These are phyloP conservation scores for Pilobolus umbonatus DNA, from an alignment of 192 early-diverging fungal genomes.

Conservation along the genomic window DNA sequence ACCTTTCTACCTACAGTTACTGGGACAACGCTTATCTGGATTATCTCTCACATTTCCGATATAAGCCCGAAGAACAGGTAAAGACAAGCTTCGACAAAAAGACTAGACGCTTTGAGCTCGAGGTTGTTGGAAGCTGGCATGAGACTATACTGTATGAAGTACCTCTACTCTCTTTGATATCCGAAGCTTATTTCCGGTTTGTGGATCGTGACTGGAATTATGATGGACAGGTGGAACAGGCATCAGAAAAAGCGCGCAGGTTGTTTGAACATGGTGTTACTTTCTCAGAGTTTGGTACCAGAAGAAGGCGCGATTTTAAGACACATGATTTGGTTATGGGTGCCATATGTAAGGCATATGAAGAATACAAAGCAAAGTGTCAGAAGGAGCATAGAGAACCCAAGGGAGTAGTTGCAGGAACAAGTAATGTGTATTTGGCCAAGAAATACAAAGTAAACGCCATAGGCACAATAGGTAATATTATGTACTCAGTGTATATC, in stretches of 20 bases:
- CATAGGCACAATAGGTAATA: slow-evolving; percentile 45
- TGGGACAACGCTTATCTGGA: slow-evolving; percentile 51
- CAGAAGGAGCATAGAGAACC: slow-evolving; percentile 13
- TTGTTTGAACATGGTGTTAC: slow-evolving; percentile 53
- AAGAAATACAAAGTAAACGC: slow-evolving; percentile 34
- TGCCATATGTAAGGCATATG: slow-evolving; percentile 27
- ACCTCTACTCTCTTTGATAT: slow-evolving; percentile 60
- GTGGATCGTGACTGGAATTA: slow-evolving; percentile 69
- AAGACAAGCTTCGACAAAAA: slow-evolving; percentile 20
- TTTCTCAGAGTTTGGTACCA: slow-evolving; percentile 79
- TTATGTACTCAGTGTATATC: too few relatives aligned
- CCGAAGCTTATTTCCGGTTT: slow-evolving; percentile 62
- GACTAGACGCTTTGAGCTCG: slow-evolving; percentile 36
- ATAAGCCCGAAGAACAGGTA: slow-evolving; percentile 47
- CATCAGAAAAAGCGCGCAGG: slow-evolving; percentile 41
- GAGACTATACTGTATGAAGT: slow-evolving; percentile 78
- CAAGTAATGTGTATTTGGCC: slow-evolving; percentile 71
- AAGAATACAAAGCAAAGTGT: slow-evolving; percentile 4
- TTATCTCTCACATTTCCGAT: slow-evolving; percentile 57
- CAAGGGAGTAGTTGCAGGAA: slow-evolving; percentile 52
- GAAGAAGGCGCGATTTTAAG: slow-evolving; percentile 60
- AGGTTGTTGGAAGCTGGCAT: slow-evolving; percentile 57
- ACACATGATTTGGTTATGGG: slow-evolving; percentile 62
- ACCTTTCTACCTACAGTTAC: slow-evolving; percentile 46
- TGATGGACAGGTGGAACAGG: slow-evolving; percentile 52